These are phyloP conservation scores for Stevia rebaudiana DNA, from an alignment of 140 eudicot genomes.

Conservation along the genomic window DNA sequence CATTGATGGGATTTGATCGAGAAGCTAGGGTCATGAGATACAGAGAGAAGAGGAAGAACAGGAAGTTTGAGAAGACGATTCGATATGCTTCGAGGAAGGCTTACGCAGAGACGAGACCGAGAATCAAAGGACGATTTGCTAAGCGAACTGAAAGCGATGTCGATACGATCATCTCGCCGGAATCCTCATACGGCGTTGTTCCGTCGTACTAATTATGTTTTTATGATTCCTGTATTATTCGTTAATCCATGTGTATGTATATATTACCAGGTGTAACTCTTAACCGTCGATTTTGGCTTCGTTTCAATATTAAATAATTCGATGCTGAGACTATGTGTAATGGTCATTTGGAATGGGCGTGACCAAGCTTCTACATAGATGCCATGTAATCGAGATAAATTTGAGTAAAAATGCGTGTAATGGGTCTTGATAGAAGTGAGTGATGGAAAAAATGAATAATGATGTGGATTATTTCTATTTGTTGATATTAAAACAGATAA, in stretches of 20 bases:
- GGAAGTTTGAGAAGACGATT: constrained; percentile 91
- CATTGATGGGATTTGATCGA: constrained; percentile 53
- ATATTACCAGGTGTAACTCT: not conserved
- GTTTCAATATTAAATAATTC: not conserved
- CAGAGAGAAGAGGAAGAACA: constrained; percentile 80
- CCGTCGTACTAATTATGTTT: constrained; percentile 46
- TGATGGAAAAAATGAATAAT: too few species aligned
- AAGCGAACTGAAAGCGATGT: constrained; percentile 59
- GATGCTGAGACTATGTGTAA: not conserved
- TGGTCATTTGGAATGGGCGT: too few species aligned
- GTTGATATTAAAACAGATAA: too few species aligned
- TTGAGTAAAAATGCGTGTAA: too few species aligned
- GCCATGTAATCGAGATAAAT: too few species aligned
- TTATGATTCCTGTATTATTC: not conserved
- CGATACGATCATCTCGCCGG: constrained; percentile 40
- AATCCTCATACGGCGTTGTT: constrained; percentile 62
- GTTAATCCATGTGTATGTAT: constrained; percentile 10
- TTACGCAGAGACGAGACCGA: constrained; percentile 84
- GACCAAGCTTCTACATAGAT: too few species aligned
- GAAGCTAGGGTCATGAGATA: constrained; percentile 89
- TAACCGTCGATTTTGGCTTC: not conserved
- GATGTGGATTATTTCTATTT: too few species aligned
- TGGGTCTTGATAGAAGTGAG: too few species aligned
- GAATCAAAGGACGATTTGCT: constrained; percentile 86
- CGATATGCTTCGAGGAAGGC: constrained; percentile 90